Base-by-base conservation (phyloP, 345 rosid genomes). In the Nephelium lappaceum region DNA sequence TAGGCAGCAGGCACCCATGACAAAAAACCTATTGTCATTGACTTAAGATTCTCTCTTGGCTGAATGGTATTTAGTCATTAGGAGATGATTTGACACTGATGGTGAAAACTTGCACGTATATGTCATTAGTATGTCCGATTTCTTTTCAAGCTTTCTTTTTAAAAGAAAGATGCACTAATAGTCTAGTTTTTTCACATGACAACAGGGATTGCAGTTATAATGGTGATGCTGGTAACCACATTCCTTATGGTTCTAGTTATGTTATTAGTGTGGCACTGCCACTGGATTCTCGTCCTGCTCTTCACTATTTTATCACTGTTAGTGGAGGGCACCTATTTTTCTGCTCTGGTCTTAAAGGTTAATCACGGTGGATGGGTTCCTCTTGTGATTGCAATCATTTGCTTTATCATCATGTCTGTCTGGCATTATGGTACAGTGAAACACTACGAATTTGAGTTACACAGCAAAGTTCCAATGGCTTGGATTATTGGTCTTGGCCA, bases 361-460 rank as follows among this genome's bases (percentile, higher is more conserved):
- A 31, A 85, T 62, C 80, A 70, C 77, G 87, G 85, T 2, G 85
- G 87, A 10, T 85, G 85, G 85, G 84, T 82, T 69, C 82, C 87
- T 31, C 80, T 80, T 15, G 84, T 41, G 23, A 77, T 82, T 9
- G 82, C 85, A 8, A 76, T 76, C 5, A 72, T 31, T 27, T 74
- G 80, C 47, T 77, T 80, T 8, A 51, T 77, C 58, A 66, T 76
- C 69, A 85, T 85, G 87, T 77, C 60, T 39, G 71, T 63, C 11
- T 85, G 85, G 85, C 88, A 85, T 73, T 85, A 75, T 0, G 84
- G 80, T 14, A 80, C 82, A 10, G 21, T 80, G 41, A 82, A 85
- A 73, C 57, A 73, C 42, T 72, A 80, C 11, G 74, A 85, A 75
- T 82, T 85, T 19, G 84, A 85, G 82, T 62, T 82, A 67, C 80